Evolutionary conservation across 306 rosid genomes (phyloP), one percentile per base, ranked within the genome.

Genomic region (Vachellia collinsii): DNA sequence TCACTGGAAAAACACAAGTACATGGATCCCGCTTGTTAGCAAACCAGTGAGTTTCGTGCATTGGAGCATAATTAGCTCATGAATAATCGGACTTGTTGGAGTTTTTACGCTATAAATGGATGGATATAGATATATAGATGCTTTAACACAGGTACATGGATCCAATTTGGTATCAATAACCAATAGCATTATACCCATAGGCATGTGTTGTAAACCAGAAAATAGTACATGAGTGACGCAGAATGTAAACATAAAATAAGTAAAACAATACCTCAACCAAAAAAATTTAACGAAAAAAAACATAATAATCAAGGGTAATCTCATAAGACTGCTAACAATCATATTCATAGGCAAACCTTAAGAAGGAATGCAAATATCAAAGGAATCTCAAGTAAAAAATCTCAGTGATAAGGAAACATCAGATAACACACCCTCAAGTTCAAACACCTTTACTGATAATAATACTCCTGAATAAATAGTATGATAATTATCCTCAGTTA

Each of bases 121-220:
- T 47, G 4, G 53, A 47, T 47, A 47, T 11, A 46, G 50, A 11
- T 51, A 54, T 6, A 54, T n/a, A 54, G 62, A 54, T 54, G n/a
- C 11, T n/a, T 53, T 25, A 53, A 53, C 61, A 66, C 64, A 70
- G 48, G 38, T 23, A 76, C 13, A 25, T 29, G 50, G 34, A 59
- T 62, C 70, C 62, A 34, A 62, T 70, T 37, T 14, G 44, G 47
- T 37, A 65, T 37, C 71, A 37, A 7, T 65, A n/a, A 66, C 17
- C 54, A 25, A 44, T 53, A 77, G 54, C 61, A 82, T 20, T 66
- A 58, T 25, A 11, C 16, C 80, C 54, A 70, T 69, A 36, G 51
- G 37, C 43, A 42, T 70, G 19, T 54, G 14, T 29, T 68, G 38
- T 17, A 77, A 25, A 22, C 54, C 74, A 1, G 10, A 62, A 6